Evolutionary conservation across 2,329 filamentous ascomycete genomes (phyloP), one percentile per base, ranked within the genome.

Genomic region (Aplosporella prunicola): DNA sequence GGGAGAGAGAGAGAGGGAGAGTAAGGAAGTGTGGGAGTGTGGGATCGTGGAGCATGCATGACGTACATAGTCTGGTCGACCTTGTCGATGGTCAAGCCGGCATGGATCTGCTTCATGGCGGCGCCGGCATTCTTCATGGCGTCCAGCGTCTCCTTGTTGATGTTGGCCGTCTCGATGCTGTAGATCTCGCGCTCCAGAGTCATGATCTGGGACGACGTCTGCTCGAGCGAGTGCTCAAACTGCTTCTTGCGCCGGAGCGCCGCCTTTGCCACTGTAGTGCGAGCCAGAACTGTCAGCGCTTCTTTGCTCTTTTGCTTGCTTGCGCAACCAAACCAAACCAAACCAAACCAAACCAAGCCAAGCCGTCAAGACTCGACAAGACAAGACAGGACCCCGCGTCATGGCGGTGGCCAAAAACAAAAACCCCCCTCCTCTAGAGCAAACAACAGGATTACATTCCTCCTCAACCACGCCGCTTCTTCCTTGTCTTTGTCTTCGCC

Each of bases 111-210:
- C 68, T 88, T 82, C 88, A 98, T 96, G 23, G 89, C 91, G 43
- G 78, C 68, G 47, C 84, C 79, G 9, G 91, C 89, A 57, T 80
- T 80, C 74, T 93, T 36, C 87, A 98, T 95, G 6, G 88, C 89
- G 49, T 81, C 76, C 47, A 96, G 71, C 9, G 91, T 98, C 70
- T 95, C 88, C 65, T 89, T 80, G 71, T 98, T 98, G 69, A 98
- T 95, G 61, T 96, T 98, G 44, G 91, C 91, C 32, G 88, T 86
- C 64, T 98, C 91, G 68, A 98, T 96, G 43, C 84, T 81, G 61
- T 91, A 91, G 56, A 96, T 93, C 61, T 98, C 87, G 56, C 88
- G 82, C 62, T 98, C 91, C 29, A 98, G 72, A 15, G 91, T 93
- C 51, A 79, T 77, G 55, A 96, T 93, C 65, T 96, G 89, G 20